Conservation (phyloP, 768 basidiomycete species). For the Boletus fagicola region DNA sequence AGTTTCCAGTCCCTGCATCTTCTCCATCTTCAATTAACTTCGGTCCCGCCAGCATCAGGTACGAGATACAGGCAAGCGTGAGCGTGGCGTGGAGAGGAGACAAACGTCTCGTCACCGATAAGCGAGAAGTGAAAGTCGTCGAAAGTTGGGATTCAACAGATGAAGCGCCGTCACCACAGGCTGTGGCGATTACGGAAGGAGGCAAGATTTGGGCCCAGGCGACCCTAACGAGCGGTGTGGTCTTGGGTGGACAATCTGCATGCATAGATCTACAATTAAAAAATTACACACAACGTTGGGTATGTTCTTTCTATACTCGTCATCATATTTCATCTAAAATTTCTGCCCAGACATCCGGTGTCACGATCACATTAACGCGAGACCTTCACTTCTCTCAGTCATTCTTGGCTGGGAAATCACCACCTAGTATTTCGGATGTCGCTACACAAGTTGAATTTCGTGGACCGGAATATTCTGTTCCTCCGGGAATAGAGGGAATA, state of each 20-base stretch:
- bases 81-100: conserved; percentile 77
- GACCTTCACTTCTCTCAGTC: conserved; percentile 54
- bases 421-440: conserved; percentile 58
- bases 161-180: conserved; percentile 47
- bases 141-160: conserved; percentile 44
- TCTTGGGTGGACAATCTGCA: conserved; percentile 66
- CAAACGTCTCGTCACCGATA: conserved; percentile 62
- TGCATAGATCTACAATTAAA: conserved; percentile 77
- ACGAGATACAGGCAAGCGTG: conserved; percentile 71
- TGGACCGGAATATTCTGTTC: conserved; percentile 71
- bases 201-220: conserved; percentile 81
- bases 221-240: conserved; percentile 56
- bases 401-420: conserved; percentile 22
- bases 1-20: conserved; percentile 64
- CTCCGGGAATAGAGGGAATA: conserved; percentile 72
- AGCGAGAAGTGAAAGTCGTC: conserved; percentile 60
- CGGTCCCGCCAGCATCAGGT: conserved; percentile 64
- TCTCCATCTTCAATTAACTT: conserved; percentile 73
- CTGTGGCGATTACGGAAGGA: conserved; percentile 67
- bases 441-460: conserved; percentile 67
- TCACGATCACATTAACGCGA: conserved; percentile 60
- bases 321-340: conserved; percentile 5
- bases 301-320: conserved; percentile 26
- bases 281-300: conserved; percentile 82
- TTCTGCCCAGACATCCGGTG: conserved; percentile 56